Base-by-base conservation (phyloP, 805 yeast species). In the Wickerhamiella parazyma region DNA sequence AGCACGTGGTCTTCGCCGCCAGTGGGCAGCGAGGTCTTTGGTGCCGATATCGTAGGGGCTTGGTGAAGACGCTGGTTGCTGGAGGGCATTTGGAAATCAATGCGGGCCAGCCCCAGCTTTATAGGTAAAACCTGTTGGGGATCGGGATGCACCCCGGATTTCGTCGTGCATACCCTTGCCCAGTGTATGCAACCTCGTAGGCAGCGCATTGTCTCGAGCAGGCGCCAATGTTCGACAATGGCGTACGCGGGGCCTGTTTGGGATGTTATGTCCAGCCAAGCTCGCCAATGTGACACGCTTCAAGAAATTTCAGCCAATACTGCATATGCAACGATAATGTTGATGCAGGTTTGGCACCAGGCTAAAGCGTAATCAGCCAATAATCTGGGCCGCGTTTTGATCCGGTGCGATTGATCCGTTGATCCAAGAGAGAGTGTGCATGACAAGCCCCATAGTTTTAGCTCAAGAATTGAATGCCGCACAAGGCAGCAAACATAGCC, bases 1-100 rank as follows among this genome's bases (percentile, higher is more conserved):
- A 64, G 49, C 45, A 75, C 55, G 56, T 71, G 65, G 9, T 42
- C 49, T 24, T 24, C 28, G 22, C 37, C 41, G 7, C 45, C 36
- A 18, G 41, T 36, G 33, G 49, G 49, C 22, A 45, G 25, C 16
- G 45, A 41, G 17, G 39, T 18, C 28, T 21, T 33, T 11, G 48
- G 48, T 2, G 44, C 45, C 12, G 26, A 35, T 6, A 45, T 28
- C 3, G 38, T 22, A 22, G 38, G 40, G 7, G 31, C 34, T 19
- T 28, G 19, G 14, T 33, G 22, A 12, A 44, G 44, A 14, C 25
- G 34, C 9, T 22, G 25, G 34, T 44, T 44, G 11, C 38, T 28
- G 12, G 42, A 35, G 12, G 44, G 44, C 43, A 39, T 39, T 7
- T 19, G n/a, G 25, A n/a, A 8, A 12, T 34, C 26, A 33, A n/a